Evolutionary conservation across 148 eudicot species (phyloP), one percentile per base, ranked within the genome.

Genomic region (Euryodendron excelsum): DNA sequence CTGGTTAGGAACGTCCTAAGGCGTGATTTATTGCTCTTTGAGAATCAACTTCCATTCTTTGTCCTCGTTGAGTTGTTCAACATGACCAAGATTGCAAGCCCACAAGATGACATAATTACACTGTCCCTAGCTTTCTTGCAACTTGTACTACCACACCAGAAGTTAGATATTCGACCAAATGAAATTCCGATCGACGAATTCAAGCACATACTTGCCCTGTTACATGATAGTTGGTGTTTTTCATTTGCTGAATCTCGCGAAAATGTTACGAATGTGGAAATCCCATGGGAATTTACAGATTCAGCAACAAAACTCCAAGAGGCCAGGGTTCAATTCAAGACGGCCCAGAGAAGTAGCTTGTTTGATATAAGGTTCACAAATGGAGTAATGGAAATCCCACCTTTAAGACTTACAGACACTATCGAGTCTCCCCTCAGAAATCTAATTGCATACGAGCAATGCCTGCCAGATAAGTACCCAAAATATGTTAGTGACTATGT

Each of bases 21-120:
- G 5, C 50, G 48, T 17, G 82, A 74, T 44, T 27, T 80, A 14
- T n/a, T 80, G 8, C 13, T 60, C 18, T 56, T 80, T 7, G 77
- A n/a, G n/a, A n/a, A n/a, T n/a, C n/a, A n/a, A n/a, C n/a, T n/a
- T n/a, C n/a, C n/a, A n/a, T n/a, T n/a, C 8, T 45, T 79, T 25
- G 39, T 68, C 31, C 72, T 79, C 5, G 36, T 45, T 21, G 53
- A 31, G 2, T 17, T 72, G 25, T 79, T 79, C 55, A 44, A 9
- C 56, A 34, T 69, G 50, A 68, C 75, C 3, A 58, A 56, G 27
- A 44, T n/a, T 27, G 41, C 41, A 15, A 27, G 69, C 18, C 33
- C 44, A 8, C 17, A 71, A 0, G 45, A 11, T 13, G 34, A 66
- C 20, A 52, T 25, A 5, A 15, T 60, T 61, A 11, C 14, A 3